Conservation (phyloP, 1,284 basidiomycete species). For the Fomitopsis palustris region DNA sequence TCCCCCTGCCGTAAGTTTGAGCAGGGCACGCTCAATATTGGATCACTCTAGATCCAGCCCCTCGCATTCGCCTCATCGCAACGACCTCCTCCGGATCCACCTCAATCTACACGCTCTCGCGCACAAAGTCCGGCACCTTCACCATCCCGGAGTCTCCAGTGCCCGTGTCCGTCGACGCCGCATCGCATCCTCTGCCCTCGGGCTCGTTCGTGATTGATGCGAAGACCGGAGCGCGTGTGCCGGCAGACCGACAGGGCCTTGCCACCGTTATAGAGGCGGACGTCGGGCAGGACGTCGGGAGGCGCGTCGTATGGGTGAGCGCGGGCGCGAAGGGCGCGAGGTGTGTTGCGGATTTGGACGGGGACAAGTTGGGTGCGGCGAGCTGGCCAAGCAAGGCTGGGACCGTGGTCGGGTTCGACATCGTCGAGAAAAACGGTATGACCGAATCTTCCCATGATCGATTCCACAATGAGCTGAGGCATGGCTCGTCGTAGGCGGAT, state of each 20-base stretch:
- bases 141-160: constrained; percentile 35
- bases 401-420: constrained; percentile 41
- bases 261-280: constrained; percentile 27
- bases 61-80: constrained; percentile 61
- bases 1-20: constrained; percentile 72
- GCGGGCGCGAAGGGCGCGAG: constrained; percentile 58
- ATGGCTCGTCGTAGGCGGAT: constrained; percentile 40
- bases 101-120: constrained; percentile 53
- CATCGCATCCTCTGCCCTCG: constrained; percentile 45
- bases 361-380: constrained; percentile 52
- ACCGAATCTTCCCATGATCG: neutral
- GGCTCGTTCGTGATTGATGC: constrained; percentile 63
- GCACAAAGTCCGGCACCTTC: constrained; percentile 44
- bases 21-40: constrained; percentile 13
- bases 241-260: constrained; percentile 44
- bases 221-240: constrained; percentile 46
- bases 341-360: constrained; percentile 52
- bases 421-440: constrained; percentile 55
- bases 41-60: constrained; percentile 48
- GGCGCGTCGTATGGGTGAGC: constrained; percentile 43
- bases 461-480: neutral
- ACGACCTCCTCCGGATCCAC: constrained; percentile 56
- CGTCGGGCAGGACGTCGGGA: constrained; percentile 18
- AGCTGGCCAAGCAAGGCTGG: constrained; percentile 58
- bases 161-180: constrained; percentile 38